phyloP scores from a whole-genome alignment of 768 basidiomycete species.

The Cystobasidiopsis lactophilus region DNA sequence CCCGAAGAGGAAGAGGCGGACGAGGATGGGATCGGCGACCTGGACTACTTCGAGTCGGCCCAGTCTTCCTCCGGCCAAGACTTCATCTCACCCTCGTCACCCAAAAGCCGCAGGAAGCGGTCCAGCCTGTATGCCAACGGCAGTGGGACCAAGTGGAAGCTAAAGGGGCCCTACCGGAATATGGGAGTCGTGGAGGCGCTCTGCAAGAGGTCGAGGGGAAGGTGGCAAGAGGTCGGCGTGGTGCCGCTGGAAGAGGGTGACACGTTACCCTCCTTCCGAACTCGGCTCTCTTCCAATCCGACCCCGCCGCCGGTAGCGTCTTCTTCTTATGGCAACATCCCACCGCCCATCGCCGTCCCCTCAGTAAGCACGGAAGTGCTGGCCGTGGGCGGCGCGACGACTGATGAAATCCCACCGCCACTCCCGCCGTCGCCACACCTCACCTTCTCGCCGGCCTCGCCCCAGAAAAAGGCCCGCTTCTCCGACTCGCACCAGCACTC shows the following conservation, averaged over 20 bases:
- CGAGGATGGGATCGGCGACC: conserved; percentile 68
- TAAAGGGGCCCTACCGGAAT: neutral
- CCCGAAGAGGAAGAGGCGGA: conserved; percentile 36
- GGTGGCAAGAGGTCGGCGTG: conserved; percentile 1
- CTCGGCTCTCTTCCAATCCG: too few species aligned
- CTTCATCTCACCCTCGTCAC: neutral
- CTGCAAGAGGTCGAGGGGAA: neutral
- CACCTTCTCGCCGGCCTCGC: neutral
- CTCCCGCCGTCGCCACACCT: neutral
- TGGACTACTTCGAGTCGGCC: conserved; percentile 66
- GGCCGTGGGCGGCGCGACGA: too few species aligned
- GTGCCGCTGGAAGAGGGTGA: too few species aligned
- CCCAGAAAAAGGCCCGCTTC: neutral
- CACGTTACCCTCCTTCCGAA: too few species aligned
- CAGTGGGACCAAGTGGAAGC: neutral
- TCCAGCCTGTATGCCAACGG: neutral
- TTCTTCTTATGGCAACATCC: too few species aligned
- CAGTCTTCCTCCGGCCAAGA: conserved; percentile 27
- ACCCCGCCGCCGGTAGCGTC: too few species aligned
- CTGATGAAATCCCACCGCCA: too few species aligned
- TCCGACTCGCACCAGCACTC: neutral
- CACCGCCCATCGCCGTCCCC: too few species aligned
- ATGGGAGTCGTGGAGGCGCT: conserved; percentile 1
- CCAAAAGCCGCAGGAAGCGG: neutral
- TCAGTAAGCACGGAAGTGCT: too few species aligned